Conservation (phyloP, 768 basidiomycete species). For the Tylopilus plumbeoviolaceoides region DNA sequence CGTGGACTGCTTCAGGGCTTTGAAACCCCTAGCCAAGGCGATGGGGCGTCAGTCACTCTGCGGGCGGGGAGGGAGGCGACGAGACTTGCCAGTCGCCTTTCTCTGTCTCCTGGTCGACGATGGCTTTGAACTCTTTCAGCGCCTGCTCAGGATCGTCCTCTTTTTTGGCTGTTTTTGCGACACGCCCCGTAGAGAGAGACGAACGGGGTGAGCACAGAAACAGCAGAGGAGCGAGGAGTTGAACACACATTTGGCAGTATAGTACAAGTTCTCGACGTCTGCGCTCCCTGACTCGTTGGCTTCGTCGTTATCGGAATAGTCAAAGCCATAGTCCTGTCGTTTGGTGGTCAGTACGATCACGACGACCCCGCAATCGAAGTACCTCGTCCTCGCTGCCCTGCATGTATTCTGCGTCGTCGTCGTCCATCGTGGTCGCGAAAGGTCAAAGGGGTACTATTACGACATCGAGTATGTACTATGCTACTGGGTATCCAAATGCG, state of each 20-base stretch:
- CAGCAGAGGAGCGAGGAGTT: neutral
- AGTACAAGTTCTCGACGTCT: conserved; percentile 98
- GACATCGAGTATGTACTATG: conserved; percentile 17
- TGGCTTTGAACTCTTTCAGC: conserved; percentile 80
- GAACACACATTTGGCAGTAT: conserved; percentile 86
- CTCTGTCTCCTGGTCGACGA: conserved; percentile 88
- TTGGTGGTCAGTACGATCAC: conserved; percentile 7
- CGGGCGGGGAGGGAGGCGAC: neutral
- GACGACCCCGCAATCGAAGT: neutral
- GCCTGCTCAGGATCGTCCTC: conserved; percentile 93
- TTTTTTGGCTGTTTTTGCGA: conserved; percentile 63
- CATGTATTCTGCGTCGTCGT: conserved; percentile 94
- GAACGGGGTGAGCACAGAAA: neutral
- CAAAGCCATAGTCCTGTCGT: conserved; percentile 86
- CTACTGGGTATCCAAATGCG: conserved; percentile 11
- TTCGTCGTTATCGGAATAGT: conserved; percentile 90
- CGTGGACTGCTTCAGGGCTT: conserved; percentile 95
- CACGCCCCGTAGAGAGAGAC: too few relatives aligned
- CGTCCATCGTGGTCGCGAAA: conserved; percentile 57
- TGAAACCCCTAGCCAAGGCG: conserved; percentile 81
- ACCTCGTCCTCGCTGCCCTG: conserved; percentile 86
- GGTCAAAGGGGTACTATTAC: neutral
- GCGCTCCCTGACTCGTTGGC: conserved; percentile 75
- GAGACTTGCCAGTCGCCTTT: conserved; percentile 84
- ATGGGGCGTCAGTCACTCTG: neutral